Percentiles rank a stretch among this genome's conserved stretches.
phyloP scores from a whole-genome alignment of 2,329 filamentous ascomycete species.

The Fusarium sp. region DNA sequence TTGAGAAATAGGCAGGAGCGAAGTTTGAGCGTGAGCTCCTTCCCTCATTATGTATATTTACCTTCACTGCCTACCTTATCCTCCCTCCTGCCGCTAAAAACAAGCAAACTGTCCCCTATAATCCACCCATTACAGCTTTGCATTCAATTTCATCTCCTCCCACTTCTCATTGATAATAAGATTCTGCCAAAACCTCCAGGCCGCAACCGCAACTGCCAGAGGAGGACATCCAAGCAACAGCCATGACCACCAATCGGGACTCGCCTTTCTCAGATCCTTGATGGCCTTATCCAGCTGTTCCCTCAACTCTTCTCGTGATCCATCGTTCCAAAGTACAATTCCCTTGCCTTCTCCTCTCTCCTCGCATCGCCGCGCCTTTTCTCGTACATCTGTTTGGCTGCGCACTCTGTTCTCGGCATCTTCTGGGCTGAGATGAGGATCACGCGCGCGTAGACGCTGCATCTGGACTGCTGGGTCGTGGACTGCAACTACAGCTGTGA shows the following conservation, averaged over 20 bases:
- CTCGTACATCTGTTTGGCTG: slow-evolving; percentile 86
- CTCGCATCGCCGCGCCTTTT: slow-evolving; percentile 83
- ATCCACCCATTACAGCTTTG: slow-evolving; percentile 35
- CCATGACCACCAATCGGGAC: slow-evolving; percentile 88
- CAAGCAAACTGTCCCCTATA: neutral
- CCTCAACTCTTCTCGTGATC: slow-evolving; percentile 76
- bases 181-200: slow-evolving; percentile 81
- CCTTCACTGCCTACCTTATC: neutral
- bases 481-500: slow-evolving; percentile 88
- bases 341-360: slow-evolving; percentile 74
- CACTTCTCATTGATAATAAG: slow-evolving; percentile 76
- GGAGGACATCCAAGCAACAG: slow-evolving; percentile 78
- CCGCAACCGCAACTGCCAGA: slow-evolving; percentile 74
- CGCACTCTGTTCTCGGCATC: slow-evolving; percentile 88
- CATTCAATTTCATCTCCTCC: slow-evolving; percentile 66
- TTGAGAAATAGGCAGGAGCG: slow-evolving; percentile 72
- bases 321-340: slow-evolving; percentile 92
- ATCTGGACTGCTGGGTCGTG: slow-evolving; percentile 85
- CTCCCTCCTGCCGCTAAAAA: neutral
- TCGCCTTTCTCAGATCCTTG: slow-evolving; percentile 68
- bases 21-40: neutral
- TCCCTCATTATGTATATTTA: neutral
- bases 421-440: slow-evolving; percentile 82
- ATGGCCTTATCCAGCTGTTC: slow-evolving; percentile 76
- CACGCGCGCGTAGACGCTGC: slow-evolving; percentile 78